phyloP scores from a whole-genome alignment of 2,329 filamentous ascomycete species.

The Aureobasidium sp. region DNA sequence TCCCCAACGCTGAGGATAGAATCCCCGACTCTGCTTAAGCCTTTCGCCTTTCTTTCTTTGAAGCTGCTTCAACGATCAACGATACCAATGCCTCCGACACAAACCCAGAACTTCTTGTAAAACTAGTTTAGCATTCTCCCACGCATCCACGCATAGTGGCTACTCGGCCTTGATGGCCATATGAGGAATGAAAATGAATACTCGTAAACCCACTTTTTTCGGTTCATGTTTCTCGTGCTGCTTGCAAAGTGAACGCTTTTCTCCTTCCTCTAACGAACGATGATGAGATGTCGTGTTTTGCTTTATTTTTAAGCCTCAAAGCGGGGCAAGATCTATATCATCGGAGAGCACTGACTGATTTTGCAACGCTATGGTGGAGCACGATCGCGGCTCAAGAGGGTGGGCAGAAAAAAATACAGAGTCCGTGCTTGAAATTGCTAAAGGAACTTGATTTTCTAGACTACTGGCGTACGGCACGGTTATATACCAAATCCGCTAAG shows the following conservation, averaged over 20 bases:
- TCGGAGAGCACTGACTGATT: not conserved
- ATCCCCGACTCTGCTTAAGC: conserved; percentile 20
- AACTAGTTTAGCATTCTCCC: not conserved
- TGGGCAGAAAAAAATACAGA: not conserved
- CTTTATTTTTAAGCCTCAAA: not conserved
- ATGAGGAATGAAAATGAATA: conserved; percentile 3
- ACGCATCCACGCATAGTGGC: not conserved
- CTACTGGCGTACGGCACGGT: too few relatives aligned
- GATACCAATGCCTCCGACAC: conserved; percentile 8
- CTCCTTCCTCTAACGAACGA: too few relatives aligned
- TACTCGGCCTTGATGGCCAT: not conserved
- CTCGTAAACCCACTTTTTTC: not conserved
- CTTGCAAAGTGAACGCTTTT: not conserved
- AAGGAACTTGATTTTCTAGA: too few relatives aligned
- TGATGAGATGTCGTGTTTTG: not conserved
- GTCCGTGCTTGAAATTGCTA: not conserved
- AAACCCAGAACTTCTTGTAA: not conserved
- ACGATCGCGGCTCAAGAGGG: not conserved
- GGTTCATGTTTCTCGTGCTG: not conserved
- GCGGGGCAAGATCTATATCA: conserved; percentile 4
- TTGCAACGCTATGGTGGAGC: not conserved
- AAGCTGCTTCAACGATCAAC: conserved; percentile 3
- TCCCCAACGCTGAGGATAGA: conserved; percentile 27
- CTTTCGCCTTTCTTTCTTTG: not conserved
- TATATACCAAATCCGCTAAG: too few relatives aligned